These are phyloP conservation scores for Antarctomyces pellizariae DNA, from an alignment of 495 filamentous ascomycete genomes.

Conservation along the genomic window DNA sequence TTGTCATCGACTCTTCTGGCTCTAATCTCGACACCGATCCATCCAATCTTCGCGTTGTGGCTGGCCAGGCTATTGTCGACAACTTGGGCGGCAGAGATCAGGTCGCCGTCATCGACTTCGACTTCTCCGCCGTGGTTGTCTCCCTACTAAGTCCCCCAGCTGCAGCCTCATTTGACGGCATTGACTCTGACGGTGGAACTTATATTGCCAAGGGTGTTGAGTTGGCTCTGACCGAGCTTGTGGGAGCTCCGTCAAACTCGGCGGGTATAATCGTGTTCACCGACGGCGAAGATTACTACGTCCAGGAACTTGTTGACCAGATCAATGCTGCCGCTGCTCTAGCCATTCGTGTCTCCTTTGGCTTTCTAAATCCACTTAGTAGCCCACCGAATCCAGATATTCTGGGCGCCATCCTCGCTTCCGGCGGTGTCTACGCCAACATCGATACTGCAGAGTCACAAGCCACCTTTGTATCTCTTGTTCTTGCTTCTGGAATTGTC, in stretches of 20 bases:
- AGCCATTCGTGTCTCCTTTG: constrained; percentile 13
- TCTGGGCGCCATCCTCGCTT: constrained; percentile 10
- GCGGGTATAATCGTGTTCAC: constrained; percentile 16
- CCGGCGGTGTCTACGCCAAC: constrained; percentile 14
- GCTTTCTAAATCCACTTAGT: constrained; percentile 9
- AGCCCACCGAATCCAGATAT: constrained; percentile 6
- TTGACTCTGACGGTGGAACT: constrained; percentile 6
- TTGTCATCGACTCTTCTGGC: constrained; percentile 12
- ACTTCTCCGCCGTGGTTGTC: constrained; percentile 5
- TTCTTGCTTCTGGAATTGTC: constrained; percentile 12
- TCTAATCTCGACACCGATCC: constrained; percentile 13
- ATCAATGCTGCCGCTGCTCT: constrained; percentile 13
- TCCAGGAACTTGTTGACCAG: constrained; percentile 7
- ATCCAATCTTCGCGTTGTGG: constrained; percentile 10
- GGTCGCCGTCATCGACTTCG: constrained; percentile 14
- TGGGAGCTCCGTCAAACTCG: constrained; percentile 8
- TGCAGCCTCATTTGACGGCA: constrained; percentile 6
- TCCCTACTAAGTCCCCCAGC: constrained; percentile 14
- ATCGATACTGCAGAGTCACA: constrained; percentile 11
- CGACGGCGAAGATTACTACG: constrained; percentile 11
- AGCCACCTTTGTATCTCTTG: constrained; percentile 12
- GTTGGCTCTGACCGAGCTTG: constrained; percentile 10
- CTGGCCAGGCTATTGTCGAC: constrained; percentile 11
- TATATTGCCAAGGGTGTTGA: constrained; percentile 12
- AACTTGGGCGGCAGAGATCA: constrained; percentile 11